Evolutionary conservation across 1,139 yeast genomes (phyloP), one percentile per base, ranked within the genome.

Genomic region (Kodamaea suecica): DNA sequence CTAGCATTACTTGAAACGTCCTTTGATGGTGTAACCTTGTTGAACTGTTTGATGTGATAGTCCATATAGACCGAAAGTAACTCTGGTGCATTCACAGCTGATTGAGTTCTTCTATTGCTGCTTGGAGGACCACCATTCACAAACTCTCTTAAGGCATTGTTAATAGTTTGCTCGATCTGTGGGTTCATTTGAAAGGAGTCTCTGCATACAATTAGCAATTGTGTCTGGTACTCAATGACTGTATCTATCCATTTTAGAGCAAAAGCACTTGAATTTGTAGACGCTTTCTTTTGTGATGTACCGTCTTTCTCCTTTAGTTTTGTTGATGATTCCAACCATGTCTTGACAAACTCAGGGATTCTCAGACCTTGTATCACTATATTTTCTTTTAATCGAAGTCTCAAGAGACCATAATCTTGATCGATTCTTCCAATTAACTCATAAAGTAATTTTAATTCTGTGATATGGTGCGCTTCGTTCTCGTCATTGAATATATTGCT

Each of bases 61-160:
- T 90, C 97, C 57, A 90, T 75, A 55, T 73, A 88, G 5, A 84
- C 59, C 0, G 95, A 84, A 29, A 90, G 58, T 42, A 73, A 74
- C 50, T 90, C 97, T 0, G 95, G 75, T 0, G 84, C 76, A 46
- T 77, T 78, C 2, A 60, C 54, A 2, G 63, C 53, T 10, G 37
- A 39, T 3, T 36, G 45, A 35, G 40, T 42, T 9, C 40, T 51
- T 19, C 31, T 35, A 5, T 11, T 25, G 9, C 17, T 7, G 5
- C 17, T 13, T 7, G 17, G 17, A 4, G 35, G 4, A 2, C 30
- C 6, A 1, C 50, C 42, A 50, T 84, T 85, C 26, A 88, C 65
- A 48, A 82, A 78, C 16, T 72, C 76, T 11, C 80, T 67, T 51
- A 86, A 76, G 0, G 88, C 76, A 14, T 70, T 67, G 21, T 80